Base-by-base conservation (phyloP, 352 stramenopile species). In the Pythium grandisporangium region DNA sequence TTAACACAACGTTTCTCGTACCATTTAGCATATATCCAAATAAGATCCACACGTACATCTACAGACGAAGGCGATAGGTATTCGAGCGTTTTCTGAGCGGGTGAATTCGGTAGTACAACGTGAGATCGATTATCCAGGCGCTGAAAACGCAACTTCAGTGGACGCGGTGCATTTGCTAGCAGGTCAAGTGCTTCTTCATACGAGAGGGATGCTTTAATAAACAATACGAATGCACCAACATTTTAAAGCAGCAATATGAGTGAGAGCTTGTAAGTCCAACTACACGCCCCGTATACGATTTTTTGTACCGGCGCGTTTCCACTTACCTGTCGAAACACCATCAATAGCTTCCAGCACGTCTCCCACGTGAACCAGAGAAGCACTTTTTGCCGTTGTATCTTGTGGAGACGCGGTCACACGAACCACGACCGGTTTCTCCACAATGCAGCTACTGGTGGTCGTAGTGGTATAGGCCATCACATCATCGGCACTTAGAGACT, bases 281-380 rank as follows among this genome's bases (percentile, higher is more conserved):
- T n/a, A n/a, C n/a, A n/a, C n/a, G n/a, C n/a, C n/a, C n/a, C n/a
- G n/a, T n/a, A n/a, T n/a, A n/a, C n/a, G n/a, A n/a, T n/a, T n/a
- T n/a, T n/a, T n/a, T n/a, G n/a, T n/a, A n/a, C n/a, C n/a, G n/a
- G n/a, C n/a, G n/a, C n/a, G n/a, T n/a, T n/a, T n/a, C n/a, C n/a
- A 53, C 43, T 24, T 44, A 87, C 70, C 58, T 30, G 70, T 86
- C 8, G 74, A 62, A 14, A 90, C 75, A 33, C 76, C 78, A 33
- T 89, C 74, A 21, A 90, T 58, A 17, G 79, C 65, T 52, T 83
- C 71, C 5, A 92, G 50, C 6, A 85, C 59, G 41, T 93, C 79
- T 1, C 76, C 79, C 32, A 75, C 55, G 47, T 67, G 58, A 3
- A 87, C 23, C 4, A 41, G 34, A 17, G n/a, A n/a, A n/a, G n/a